Percentiles rank a stretch among this genome's conserved stretches.
phyloP scores from a whole-genome alignment of 805 yeast species.

The Myxozyma neglecta region DNA sequence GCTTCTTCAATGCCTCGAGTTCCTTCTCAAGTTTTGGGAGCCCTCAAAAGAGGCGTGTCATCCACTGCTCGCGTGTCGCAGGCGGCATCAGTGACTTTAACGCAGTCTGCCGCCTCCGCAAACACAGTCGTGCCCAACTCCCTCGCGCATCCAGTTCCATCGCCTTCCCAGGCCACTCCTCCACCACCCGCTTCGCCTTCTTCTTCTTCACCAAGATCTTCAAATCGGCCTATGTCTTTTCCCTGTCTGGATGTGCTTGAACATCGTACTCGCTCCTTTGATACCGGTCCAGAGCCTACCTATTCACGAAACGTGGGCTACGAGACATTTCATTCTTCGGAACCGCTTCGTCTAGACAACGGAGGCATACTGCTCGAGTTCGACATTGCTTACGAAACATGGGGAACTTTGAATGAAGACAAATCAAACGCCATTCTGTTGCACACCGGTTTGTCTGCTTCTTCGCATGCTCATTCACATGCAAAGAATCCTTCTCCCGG shows the following conservation, averaged over 20 bases:
- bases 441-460: slow-evolving; percentile 90
- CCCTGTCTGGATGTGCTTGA: slow-evolving; percentile 85
- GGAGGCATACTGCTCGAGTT: slow-evolving; percentile 76
- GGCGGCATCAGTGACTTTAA: slow-evolving; percentile 6
- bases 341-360: slow-evolving; percentile 72
- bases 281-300: slow-evolving; percentile 73
- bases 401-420: slow-evolving; percentile 72
- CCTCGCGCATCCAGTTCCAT: background rate
- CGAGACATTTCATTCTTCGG: slow-evolving; percentile 52
- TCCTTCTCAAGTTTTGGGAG: slow-evolving; percentile 1
- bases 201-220: slow-evolving; percentile 34
- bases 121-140: background rate
- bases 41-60: slow-evolving; percentile 9
- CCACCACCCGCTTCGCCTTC: slow-evolving; percentile 5
- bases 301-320: slow-evolving; percentile 73
- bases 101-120: background rate
- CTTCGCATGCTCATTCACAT: slow-evolving; percentile 89
- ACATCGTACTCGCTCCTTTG: slow-evolving; percentile 45
- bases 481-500: slow-evolving; percentile 67
- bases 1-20: background rate
- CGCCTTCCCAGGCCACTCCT: background rate
- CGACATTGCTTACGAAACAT: slow-evolving; percentile 87
- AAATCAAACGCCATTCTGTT: slow-evolving; percentile 72
- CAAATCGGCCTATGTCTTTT: slow-evolving; percentile 69
- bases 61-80: slow-evolving; percentile 12